Evolutionary conservation across 768 basidiomycete genomes (phyloP).

Genomic region (Gloeostereum incarnatum): DNA sequence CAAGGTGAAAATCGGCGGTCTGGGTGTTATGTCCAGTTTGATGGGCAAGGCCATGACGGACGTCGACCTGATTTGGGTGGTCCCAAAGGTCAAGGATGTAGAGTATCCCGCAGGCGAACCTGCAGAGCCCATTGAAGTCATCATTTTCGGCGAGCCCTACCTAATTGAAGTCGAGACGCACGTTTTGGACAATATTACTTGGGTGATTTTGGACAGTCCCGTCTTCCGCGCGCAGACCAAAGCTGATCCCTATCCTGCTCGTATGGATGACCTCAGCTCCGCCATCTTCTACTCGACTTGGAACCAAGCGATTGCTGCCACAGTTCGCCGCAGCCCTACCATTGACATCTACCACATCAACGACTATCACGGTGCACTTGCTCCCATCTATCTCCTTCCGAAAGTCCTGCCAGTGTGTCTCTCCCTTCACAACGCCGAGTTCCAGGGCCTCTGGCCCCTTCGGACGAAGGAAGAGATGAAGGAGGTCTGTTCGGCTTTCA

Average conservation of each 20-base stretch:
- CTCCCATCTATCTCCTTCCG: constrained; percentile 84
- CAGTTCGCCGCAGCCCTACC: constrained; percentile 76
- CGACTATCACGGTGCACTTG: constrained; percentile 91
- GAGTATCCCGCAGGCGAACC: constrained; percentile 91
- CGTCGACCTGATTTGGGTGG: constrained; percentile 88
- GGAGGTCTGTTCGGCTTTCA: constrained; percentile 96
- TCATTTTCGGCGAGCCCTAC: constrained; percentile 94
- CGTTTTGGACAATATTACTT: constrained; percentile 90
- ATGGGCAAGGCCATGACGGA: constrained; percentile 99
- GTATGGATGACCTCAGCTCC: constrained; percentile 95
- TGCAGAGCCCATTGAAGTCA: constrained; percentile 89
- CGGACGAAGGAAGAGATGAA: constrained; percentile 98
- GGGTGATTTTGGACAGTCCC: constrained; percentile 87
- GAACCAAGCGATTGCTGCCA: constrained; percentile 94
- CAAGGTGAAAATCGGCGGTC: constrained; percentile 96
- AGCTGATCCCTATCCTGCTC: constrained; percentile 90
- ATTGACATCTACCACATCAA: constrained; percentile 95
- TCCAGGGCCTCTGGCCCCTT: constrained; percentile 94
- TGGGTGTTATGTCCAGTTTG: constrained; percentile 95
- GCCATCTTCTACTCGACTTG: constrained; percentile 98
- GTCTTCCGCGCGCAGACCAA: constrained; percentile 97
- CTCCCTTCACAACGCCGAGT: constrained; percentile 94
- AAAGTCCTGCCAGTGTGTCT: constrained; percentile 86
- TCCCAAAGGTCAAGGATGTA: constrained; percentile 91
- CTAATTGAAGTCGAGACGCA: constrained; percentile 95